phyloP scores from a whole-genome alignment of 2,329 filamentous ascomycete genomes.

The Neobulgaria alba region DNA sequence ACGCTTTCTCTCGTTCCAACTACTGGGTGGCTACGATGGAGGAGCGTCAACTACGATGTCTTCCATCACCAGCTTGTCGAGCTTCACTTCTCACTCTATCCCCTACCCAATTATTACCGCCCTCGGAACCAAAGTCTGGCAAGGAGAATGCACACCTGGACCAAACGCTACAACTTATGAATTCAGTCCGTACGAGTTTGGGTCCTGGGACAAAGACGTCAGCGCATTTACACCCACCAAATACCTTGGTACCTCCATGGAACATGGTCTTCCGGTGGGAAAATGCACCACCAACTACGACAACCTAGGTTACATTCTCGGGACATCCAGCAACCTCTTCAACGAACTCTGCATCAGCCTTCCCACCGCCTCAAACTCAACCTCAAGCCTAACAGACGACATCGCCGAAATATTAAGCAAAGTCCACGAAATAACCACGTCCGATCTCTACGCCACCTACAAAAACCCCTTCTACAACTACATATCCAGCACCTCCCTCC shows the following conservation, averaged over 20 bases:
- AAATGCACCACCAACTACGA: slow-evolving; percentile 40
- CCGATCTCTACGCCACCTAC: slow-evolving; percentile 37
- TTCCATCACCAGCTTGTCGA: slow-evolving; percentile 26
- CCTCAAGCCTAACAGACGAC: slow-evolving; percentile 12
- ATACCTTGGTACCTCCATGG: slow-evolving; percentile 52
- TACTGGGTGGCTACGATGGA: slow-evolving; percentile 12
- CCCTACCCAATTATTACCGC: slow-evolving; percentile 39
- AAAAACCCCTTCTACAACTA: slow-evolving; percentile 54
- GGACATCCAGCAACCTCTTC: slow-evolving; percentile 37
- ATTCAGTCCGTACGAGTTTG: slow-evolving; percentile 58
- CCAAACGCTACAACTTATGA: slow-evolving; percentile 54
- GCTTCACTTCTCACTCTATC: slow-evolving; percentile 33
- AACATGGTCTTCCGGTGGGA: slow-evolving; percentile 35
- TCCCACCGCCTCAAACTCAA: slow-evolving; percentile 11
- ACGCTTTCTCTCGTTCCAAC: slow-evolving; percentile 17
- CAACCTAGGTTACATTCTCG: slow-evolving; percentile 39
- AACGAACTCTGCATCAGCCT: slow-evolving; percentile 17
- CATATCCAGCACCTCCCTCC: slow-evolving; percentile 17
- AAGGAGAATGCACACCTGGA: slow-evolving; percentile 30
- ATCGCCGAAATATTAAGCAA: slow-evolving; percentile 27
- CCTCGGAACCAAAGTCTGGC: slow-evolving; percentile 29
- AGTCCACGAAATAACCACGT: slow-evolving; percentile 23
- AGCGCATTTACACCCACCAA: slow-evolving; percentile 50
- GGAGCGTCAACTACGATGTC: slow-evolving; percentile 18
- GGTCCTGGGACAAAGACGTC: slow-evolving; percentile 51